phyloP scores from a whole-genome alignment of 179 eudicot species.

The Kewa caespitosa region DNA sequence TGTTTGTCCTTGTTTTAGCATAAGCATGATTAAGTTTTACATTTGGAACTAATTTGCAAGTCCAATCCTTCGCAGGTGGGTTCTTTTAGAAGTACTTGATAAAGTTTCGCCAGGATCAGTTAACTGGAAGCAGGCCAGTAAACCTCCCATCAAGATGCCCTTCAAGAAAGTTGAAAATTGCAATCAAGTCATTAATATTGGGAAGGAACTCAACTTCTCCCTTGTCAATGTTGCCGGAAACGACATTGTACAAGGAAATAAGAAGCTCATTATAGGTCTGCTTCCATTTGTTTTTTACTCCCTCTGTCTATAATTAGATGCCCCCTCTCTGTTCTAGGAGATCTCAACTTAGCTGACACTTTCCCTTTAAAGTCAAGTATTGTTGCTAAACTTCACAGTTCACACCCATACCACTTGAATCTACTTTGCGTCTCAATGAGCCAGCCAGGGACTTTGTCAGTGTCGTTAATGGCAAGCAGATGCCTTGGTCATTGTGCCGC shows the following conservation, averaged over 20 bases:
- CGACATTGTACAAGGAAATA: slow-evolving; percentile 80
- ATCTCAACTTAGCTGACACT: too few species aligned
- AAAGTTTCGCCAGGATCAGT: slow-evolving; percentile 76
- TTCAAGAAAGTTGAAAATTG: slow-evolving; percentile 85
- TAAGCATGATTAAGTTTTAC: neutral
- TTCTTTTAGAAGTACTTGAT: slow-evolving; percentile 72
- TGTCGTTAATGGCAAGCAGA: too few species aligned
- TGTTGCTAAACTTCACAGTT: too few species aligned
- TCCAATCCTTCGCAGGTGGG: slow-evolving; percentile 53
- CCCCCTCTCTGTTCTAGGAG: too few species aligned
- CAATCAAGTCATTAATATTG: slow-evolving; percentile 72
- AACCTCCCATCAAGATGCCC: slow-evolving; percentile 86
- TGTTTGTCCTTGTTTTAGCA: neutral
- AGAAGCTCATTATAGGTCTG: slow-evolving; percentile 76
- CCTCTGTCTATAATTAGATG: too few species aligned
- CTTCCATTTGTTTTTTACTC: slow-evolving; percentile 10
- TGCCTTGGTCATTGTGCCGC: too few species aligned
- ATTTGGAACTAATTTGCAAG: neutral
- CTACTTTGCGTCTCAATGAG: too few species aligned
- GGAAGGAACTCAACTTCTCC: slow-evolving; percentile 66
- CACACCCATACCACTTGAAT: too few species aligned
- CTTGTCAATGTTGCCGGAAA: slow-evolving; percentile 80
- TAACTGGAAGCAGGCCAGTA: slow-evolving; percentile 66
- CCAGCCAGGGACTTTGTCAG: too few species aligned
- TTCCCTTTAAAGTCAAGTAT: too few species aligned